phyloP scores from a whole-genome alignment of 495 filamentous ascomycete species.

The Arthonia radiata region DNA sequence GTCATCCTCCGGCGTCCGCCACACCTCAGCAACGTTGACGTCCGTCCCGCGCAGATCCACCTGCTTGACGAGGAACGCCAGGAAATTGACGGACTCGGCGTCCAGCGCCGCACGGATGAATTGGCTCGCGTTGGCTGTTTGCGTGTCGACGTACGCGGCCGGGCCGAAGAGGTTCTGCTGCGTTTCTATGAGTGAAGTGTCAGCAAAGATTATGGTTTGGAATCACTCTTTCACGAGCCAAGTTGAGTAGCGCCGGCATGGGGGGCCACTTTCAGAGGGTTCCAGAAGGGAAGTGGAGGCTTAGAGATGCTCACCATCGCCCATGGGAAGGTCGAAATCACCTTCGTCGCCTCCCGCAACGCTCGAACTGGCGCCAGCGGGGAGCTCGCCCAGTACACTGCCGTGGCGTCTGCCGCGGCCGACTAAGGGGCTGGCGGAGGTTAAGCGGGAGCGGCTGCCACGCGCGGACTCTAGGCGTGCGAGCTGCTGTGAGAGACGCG shows the following conservation, averaged over 20 bases:
- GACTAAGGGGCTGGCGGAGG: slow-evolving; percentile 34
- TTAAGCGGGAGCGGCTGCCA: slow-evolving; percentile 22
- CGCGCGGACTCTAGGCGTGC: slow-evolving; percentile 7
- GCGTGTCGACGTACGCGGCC: slow-evolving; percentile 20
- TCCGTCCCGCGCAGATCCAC: too few relatives aligned
- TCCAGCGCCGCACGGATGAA: slow-evolving; percentile 26
- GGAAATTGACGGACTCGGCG: slow-evolving; percentile 31
- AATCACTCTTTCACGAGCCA: too few relatives aligned
- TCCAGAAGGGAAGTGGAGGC: slow-evolving; percentile 5
- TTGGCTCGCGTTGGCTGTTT: slow-evolving; percentile 17
- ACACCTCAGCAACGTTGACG: slow-evolving; percentile 11
- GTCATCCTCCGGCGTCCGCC: slow-evolving; percentile 3
- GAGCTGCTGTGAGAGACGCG: too few relatives aligned
- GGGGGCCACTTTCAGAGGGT: not conserved
- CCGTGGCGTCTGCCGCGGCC: slow-evolving; percentile 23
- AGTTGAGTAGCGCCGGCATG: slow-evolving; percentile 9
- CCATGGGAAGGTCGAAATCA: slow-evolving; percentile 16
- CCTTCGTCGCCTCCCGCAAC: slow-evolving; percentile 19
- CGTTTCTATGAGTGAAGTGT: too few relatives aligned
- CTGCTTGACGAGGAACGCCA: slow-evolving; percentile 35
- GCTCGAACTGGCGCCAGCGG: slow-evolving; percentile 18
- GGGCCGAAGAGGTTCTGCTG: slow-evolving; percentile 21
- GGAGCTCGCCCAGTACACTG: slow-evolving; percentile 9
- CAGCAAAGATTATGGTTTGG: too few relatives aligned
- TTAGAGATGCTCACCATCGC: slow-evolving; percentile 5